phyloP scores from a whole-genome alignment of 352 stramenopile genomes.

The Aphanomyces cochlioides region DNA sequence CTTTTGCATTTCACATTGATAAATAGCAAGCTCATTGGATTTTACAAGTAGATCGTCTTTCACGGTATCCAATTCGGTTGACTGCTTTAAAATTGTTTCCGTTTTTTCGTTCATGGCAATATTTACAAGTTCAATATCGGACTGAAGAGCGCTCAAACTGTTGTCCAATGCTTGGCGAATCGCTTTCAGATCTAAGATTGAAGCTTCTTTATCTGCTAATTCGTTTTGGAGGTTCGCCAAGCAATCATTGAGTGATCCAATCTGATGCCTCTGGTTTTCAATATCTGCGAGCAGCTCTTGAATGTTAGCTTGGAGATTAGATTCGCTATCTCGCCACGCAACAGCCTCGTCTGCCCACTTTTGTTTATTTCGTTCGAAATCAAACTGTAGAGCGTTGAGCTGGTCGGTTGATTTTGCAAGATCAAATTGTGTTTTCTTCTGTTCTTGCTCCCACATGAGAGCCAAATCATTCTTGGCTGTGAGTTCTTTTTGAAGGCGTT shows the following conservation, averaged over 20 bases:
- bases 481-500: slow-evolving; percentile 18
- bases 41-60: neutral
- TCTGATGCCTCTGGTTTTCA: too few species aligned
- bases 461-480: neutral
- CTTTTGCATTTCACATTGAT: neutral
- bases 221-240: too few species aligned
- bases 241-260: too few species aligned
- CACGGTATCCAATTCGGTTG: slow-evolving; percentile 3
- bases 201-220: too few species aligned
- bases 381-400: neutral
- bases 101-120: too few species aligned
- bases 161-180: too few species aligned
- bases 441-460: neutral
- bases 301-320: neutral
- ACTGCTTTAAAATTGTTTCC: too few species aligned
- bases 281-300: neutral
- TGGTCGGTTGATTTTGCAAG: neutral
- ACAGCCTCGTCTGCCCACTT: neutral
- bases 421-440: neutral
- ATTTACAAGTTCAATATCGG: too few species aligned
- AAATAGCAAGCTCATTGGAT: slow-evolving; percentile 7
- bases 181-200: too few species aligned
- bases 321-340: neutral
- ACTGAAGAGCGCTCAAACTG: too few species aligned
- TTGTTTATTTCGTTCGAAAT: neutral